These are phyloP conservation scores for Fusarium veterinarium DNA, from an alignment of 2,329 filamentous ascomycete species.

Conservation along the genomic window DNA sequence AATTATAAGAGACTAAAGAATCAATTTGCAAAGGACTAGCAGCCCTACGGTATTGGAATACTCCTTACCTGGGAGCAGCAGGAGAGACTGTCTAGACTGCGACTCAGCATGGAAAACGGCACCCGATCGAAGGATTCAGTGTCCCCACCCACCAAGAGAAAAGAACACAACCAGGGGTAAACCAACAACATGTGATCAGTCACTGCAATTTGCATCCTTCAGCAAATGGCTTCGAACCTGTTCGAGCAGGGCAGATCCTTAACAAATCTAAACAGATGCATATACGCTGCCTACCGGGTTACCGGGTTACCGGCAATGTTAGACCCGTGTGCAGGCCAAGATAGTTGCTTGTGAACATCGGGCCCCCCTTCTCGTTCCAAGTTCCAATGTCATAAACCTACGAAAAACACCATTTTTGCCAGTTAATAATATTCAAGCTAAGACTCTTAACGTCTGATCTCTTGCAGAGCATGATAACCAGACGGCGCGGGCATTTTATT, in stretches of 20 bases:
- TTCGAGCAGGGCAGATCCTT: neutral
- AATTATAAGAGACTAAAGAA: neutral
- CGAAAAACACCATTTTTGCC: no score
- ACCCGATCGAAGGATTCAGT: no score
- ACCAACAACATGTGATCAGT: neutral
- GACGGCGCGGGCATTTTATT: neutral
- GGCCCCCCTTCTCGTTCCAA: neutral
- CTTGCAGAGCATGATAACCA: neutral
- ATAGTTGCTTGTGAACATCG: neutral
- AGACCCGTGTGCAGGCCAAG: neutral
- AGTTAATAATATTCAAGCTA: neutral
- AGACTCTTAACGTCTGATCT: neutral
- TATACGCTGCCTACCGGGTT: neutral
- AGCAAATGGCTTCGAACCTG: rapidly evolving
- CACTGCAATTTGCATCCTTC: neutral
- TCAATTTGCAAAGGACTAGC: neutral
- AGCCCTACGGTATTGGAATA: neutral
- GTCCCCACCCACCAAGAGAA: neutral
- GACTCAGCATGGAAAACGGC: neutral
- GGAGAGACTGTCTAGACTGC: neutral
- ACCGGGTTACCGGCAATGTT: neutral
- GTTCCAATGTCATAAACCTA: no score
- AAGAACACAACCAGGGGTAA: neutral
- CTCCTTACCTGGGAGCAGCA: neutral
- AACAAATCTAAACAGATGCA: neutral